A percentile compares a stretch with the other conserved stretches of the same genome.
These are phyloP conservation scores for Epichloe sibirici DNA, from an alignment of 2,329 filamentous ascomycete species.

Conservation along the genomic window DNA sequence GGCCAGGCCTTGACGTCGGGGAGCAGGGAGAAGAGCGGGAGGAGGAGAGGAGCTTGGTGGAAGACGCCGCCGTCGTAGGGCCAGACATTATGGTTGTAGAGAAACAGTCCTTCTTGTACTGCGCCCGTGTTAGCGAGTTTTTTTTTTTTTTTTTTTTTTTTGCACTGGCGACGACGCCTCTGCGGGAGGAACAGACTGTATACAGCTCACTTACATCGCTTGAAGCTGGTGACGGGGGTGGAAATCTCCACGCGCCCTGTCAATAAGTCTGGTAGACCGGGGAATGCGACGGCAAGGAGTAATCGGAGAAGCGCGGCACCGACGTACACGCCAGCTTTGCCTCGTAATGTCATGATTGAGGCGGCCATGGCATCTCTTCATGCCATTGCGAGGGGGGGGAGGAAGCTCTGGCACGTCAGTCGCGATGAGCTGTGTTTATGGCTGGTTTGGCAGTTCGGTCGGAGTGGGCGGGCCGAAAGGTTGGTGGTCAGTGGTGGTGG, in stretches of 20 bases:
- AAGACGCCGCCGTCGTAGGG: constrained; percentile 89
- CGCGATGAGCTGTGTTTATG: neutral
- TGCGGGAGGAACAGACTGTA: neutral
- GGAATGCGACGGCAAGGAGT: constrained; percentile 68
- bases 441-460: constrained; percentile 14
- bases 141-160: neutral
- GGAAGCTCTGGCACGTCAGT: neutral
- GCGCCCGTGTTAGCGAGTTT: neutral
- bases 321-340: constrained; percentile 49
- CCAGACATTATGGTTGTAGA: constrained; percentile 92
- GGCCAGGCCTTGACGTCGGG: constrained; percentile 56
- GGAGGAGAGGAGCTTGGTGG: constrained; percentile 73
- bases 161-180: neutral
- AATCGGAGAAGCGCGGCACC: constrained; percentile 69
- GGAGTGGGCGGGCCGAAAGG: constrained; percentile 8
- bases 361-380: constrained; percentile 9
- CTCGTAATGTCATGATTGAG: constrained; percentile 27
- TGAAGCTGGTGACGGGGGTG: constrained; percentile 95
- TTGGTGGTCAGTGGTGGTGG: too few relatives aligned
- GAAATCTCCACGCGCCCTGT: constrained; percentile 92
- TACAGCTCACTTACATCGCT: constrained; percentile 56
- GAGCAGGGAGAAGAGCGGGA: constrained; percentile 83
- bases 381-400: constrained; percentile 2
- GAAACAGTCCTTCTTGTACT: constrained; percentile 94
- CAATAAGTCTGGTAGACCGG: constrained; percentile 70